These are phyloP conservation scores for Paramecium octaurelia DNA, from an alignment of 73 alveolate genomes.

Conservation along the genomic window DNA sequence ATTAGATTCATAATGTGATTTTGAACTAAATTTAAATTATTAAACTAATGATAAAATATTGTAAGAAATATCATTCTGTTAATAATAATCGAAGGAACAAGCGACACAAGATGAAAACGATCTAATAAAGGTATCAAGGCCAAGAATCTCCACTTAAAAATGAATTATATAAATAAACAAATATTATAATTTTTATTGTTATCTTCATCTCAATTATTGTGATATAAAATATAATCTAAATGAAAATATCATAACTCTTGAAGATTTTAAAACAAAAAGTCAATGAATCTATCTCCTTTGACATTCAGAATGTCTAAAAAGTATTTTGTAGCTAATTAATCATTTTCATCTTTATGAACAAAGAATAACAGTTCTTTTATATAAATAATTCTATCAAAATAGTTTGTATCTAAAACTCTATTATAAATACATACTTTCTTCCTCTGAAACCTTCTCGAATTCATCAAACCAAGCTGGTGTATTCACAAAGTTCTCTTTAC, in stretches of 20 bases:
- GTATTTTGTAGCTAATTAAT: slow-evolving; percentile 10
- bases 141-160: background rate
- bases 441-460: background rate
- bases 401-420: slow-evolving; percentile 38
- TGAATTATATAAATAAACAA: background rate
- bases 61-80: background rate
- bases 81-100: background rate
- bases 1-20: background rate
- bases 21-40: background rate
- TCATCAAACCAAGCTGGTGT: slow-evolving; percentile 51
- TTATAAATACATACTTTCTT: background rate
- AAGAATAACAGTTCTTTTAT: slow-evolving; percentile 55
- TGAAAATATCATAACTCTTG: background rate
- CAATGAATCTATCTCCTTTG: slow-evolving; percentile 32
- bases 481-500: background rate
- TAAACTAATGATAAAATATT: background rate
- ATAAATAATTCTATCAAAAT: slow-evolving; percentile 52
- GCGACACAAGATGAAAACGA: background rate
- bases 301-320: slow-evolving; percentile 30
- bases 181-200: background rate
- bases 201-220: background rate
- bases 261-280: background rate
- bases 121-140: background rate
- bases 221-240: background rate
- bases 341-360: slow-evolving; percentile 61